Conservation (phyloP, 352 stramenopile species). For the Phytopythium kandeliae region DNA sequence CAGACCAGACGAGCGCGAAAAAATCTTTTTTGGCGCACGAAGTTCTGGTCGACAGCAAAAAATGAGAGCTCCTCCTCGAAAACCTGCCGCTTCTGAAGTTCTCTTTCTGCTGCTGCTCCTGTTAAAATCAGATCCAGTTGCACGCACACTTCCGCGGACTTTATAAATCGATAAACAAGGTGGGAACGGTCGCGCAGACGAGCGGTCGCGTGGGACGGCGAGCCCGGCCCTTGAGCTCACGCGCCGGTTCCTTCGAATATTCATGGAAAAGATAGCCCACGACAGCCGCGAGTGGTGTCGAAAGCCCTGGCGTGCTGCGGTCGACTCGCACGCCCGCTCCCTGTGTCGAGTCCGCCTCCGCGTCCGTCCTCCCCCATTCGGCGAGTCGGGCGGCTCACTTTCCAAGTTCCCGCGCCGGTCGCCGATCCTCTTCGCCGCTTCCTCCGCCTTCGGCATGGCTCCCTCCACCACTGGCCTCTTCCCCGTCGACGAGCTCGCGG, state of each 20-base stretch:
- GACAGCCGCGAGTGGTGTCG: not conserved
- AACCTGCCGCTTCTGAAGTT: too few species aligned
- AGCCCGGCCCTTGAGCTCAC: too few species aligned
- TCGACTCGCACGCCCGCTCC: not conserved
- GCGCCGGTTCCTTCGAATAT: constrained; percentile 2
- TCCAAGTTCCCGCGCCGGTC: not conserved
- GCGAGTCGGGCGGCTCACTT: not conserved
- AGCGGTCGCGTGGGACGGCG: too few species aligned
- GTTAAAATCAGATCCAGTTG: too few species aligned
- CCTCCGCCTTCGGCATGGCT: not conserved
- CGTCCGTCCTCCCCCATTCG: not conserved
- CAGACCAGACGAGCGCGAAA: too few species aligned
- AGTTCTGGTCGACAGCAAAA: too few species aligned
- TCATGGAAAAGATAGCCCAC: not conserved
- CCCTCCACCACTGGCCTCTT: not conserved
- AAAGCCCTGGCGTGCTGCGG: not conserved
- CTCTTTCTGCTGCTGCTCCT: too few species aligned
- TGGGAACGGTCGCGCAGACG: too few species aligned
- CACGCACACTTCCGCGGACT: too few species aligned
- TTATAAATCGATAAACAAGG: not conserved
- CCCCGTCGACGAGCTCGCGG: not conserved
- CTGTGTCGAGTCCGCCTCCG: not conserved
- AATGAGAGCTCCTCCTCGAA: too few species aligned
- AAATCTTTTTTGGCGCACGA: too few species aligned
- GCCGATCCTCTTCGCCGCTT: too few species aligned